Evolutionary conservation across 352 stramenopile genomes (phyloP).

Genomic region (Phytophthora pinifolia): DNA sequence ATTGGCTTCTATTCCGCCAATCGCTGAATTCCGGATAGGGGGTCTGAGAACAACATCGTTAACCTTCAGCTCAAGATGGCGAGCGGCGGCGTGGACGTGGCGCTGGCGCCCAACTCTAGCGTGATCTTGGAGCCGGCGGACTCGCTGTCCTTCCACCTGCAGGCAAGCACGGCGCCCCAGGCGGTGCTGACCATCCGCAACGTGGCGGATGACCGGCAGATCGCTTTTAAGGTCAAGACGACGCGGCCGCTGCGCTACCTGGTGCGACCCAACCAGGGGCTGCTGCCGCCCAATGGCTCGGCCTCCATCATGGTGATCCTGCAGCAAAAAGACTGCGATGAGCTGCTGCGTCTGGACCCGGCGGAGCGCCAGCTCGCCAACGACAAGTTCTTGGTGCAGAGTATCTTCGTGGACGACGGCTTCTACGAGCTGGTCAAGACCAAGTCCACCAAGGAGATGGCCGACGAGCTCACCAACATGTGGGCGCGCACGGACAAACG

Average conservation of each 20-base stretch:
- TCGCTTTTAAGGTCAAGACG: conserved; percentile 91
- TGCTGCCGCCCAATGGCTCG: conserved; percentile 73
- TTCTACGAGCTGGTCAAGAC: conserved; percentile 88
- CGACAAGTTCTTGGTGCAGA: conserved; percentile 91
- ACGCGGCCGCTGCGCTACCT: conserved; percentile 87
- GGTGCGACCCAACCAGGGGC: conserved; percentile 87
- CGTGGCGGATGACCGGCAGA: conserved; percentile 74
- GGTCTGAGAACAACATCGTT: conserved; percentile 39
- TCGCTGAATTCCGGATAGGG: background rate
- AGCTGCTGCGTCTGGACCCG: conserved; percentile 74
- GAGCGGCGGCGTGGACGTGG: conserved; percentile 52
- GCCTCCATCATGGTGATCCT: conserved; percentile 87
- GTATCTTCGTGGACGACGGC: conserved; percentile 79
- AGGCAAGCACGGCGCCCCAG: conserved; percentile 65
- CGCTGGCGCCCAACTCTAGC: conserved; percentile 69
- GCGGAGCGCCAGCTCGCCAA: conserved; percentile 83
- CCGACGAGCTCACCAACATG: conserved; percentile 87
- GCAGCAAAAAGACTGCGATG: conserved; percentile 89
- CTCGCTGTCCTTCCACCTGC: conserved; percentile 75
- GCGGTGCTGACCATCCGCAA: conserved; percentile 85
- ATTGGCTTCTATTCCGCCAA: too few species aligned
- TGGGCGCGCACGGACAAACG: conserved; percentile 82
- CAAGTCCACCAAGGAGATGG: conserved; percentile 87
- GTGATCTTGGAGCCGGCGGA: conserved; percentile 82
- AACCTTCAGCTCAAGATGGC: conserved; percentile 35